Evolutionary conservation across 768 basidiomycete genomes (phyloP).

Genomic region (Rickenella mellea): DNA sequence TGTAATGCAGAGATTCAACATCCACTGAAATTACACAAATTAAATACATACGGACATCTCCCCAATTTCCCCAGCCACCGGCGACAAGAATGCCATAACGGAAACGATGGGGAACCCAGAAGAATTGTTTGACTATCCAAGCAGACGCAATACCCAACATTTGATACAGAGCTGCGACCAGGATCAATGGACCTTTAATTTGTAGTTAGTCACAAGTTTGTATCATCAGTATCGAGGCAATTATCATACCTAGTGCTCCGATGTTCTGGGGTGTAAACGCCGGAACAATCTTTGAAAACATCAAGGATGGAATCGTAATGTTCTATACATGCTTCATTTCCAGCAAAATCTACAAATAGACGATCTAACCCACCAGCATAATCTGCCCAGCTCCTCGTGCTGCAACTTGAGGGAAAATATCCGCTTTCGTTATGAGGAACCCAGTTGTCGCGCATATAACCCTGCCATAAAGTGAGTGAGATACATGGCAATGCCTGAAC

Average conservation of each 20-base stretch:
- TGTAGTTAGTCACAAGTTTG: background rate
- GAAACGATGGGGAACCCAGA: constrained; percentile 74
- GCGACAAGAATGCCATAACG: constrained; percentile 62
- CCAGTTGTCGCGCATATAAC: constrained; percentile 46
- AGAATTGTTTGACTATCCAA: constrained; percentile 47
- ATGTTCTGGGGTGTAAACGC: constrained; percentile 53
- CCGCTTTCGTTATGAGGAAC: constrained; percentile 47
- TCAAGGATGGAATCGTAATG: constrained; percentile 49
- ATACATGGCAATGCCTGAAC: constrained; percentile 3
- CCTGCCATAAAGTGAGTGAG: constrained; percentile 21
- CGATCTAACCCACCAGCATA: constrained; percentile 30
- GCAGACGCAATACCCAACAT: constrained; percentile 43
- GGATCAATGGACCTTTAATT: constrained; percentile 46
- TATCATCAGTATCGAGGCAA: background rate
- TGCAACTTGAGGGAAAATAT: constrained; percentile 49
- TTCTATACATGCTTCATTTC: constrained; percentile 22
- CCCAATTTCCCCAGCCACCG: constrained; percentile 60
- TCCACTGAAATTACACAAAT: background rate
- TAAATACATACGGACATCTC: constrained; percentile 52
- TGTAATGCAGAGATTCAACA: constrained; percentile 15
- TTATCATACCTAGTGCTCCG: constrained; percentile 35
- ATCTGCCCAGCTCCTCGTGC: constrained; percentile 53
- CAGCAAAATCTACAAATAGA: background rate
- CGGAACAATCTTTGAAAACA: constrained; percentile 68
- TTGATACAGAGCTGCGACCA: constrained; percentile 55